Evolutionary conservation across 805 yeast genomes (phyloP).

Genomic region (Pichia phayaonensis): DNA sequence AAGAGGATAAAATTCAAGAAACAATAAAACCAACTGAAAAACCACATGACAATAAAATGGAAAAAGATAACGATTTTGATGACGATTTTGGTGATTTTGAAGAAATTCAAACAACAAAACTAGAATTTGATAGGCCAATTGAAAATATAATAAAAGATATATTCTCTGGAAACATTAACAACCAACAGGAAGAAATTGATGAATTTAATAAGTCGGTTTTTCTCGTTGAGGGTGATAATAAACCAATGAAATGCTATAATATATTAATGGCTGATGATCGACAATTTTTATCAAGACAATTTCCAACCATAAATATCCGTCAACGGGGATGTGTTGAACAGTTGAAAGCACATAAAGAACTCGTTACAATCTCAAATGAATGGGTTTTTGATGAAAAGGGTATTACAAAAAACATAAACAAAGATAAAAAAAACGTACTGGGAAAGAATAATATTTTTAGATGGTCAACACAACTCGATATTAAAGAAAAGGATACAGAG

Average conservation of each 20-base stretch:
- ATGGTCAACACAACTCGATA: constrained; percentile 12
- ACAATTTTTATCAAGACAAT: constrained; percentile 4
- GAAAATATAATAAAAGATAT: constrained; percentile 6
- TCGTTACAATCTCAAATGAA: constrained; percentile 11
- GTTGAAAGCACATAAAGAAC: constrained; percentile 11
- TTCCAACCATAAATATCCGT: constrained; percentile 13
- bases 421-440: background rate
- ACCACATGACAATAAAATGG: background rate
- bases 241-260: constrained; percentile 10
- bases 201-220: background rate
- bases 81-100: constrained; percentile 25
- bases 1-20: background rate
- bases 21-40: background rate
- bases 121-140: constrained; percentile 6
- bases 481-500: background rate
- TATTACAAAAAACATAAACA: constrained; percentile 1
- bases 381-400: constrained; percentile 27
- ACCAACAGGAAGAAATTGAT: background rate
- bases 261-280: constrained; percentile 9
- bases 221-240: background rate
- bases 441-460: constrained; percentile 10
- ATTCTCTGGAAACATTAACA: background rate
- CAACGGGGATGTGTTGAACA: constrained; percentile 15
- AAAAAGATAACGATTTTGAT: constrained; percentile 1
- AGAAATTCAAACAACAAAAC: background rate